Percentiles rank a stretch among this genome's conserved stretches.
Evolutionary conservation across 140 eudicot species (phyloP).

Genomic region (Erigeron philadelphicus): DNA sequence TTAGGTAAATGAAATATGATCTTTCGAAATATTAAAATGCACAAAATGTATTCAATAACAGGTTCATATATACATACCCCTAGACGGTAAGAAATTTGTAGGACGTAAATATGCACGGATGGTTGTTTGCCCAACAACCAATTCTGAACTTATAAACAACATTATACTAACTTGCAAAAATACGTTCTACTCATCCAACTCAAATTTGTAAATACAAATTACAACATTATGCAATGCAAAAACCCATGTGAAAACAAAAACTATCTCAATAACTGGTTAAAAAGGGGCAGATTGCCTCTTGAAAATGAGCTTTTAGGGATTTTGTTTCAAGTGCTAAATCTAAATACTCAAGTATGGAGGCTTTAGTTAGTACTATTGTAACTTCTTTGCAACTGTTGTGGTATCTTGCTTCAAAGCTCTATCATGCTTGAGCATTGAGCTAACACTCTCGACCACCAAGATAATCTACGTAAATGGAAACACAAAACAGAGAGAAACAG

Average conservation of each 20-base stretch:
- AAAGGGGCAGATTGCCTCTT: slow-evolving; percentile 10
- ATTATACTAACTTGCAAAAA: background rate
- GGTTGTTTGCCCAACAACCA: too few species aligned
- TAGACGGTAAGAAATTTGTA: too few species aligned
- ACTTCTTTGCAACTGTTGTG: slow-evolving; percentile 26
- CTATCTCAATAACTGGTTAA: background rate
- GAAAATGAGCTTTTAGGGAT: background rate
- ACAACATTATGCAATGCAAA: slow-evolving; percentile 8
- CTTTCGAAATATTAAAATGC: too few species aligned
- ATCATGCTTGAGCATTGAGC: slow-evolving; percentile 81
- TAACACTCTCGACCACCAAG: slow-evolving; percentile 83
- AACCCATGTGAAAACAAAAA: slow-evolving; percentile 12
- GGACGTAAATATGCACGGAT: too few species aligned
- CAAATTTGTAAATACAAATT: slow-evolving; percentile 22
- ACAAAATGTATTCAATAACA: too few species aligned
- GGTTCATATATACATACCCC: too few species aligned
- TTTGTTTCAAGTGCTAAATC: slow-evolving; percentile 4
- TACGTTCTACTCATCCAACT: slow-evolving; percentile 13
- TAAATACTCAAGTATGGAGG: background rate
- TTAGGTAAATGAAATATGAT: too few species aligned
- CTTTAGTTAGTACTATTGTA: slow-evolving; percentile 18
- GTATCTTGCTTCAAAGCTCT: slow-evolving; percentile 53
- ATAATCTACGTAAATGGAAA: slow-evolving; percentile 43
- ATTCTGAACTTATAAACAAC: too few species aligned
- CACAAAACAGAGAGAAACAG: background rate